These are phyloP conservation scores for Dendrobium huoshanense DNA, from an alignment of 106 monocot species.

Conservation along the genomic window DNA sequence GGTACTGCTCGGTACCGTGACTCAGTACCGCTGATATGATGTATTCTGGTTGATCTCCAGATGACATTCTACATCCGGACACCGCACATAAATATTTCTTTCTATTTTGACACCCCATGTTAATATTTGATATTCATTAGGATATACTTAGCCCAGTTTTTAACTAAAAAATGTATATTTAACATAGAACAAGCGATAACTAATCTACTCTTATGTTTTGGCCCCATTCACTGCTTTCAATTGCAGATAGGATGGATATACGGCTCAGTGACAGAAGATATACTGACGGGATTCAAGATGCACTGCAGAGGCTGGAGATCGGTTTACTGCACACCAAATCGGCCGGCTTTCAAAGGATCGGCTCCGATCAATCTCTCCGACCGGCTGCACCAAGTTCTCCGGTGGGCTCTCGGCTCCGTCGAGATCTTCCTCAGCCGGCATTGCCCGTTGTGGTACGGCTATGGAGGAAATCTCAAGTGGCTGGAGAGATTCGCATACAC, in stretches of 20 bases:
- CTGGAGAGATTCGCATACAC: slow-evolving; percentile 79
- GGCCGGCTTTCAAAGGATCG: slow-evolving; percentile 89
- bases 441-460: slow-evolving; percentile 92
- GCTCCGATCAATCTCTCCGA: slow-evolving; percentile 93
- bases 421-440: slow-evolving; percentile 96
- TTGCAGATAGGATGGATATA: slow-evolving; percentile 95
- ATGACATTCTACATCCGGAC: too few species aligned
- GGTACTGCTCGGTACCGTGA: slow-evolving; percentile 22
- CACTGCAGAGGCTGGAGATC: slow-evolving; percentile 95
- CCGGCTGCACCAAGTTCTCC: slow-evolving; percentile 76
- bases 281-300: slow-evolving; percentile 97
- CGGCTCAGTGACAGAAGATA: slow-evolving; percentile 89
- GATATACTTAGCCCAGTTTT: too few species aligned
- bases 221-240: background rate
- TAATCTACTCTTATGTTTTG: too few species aligned
- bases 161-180: too few species aligned
- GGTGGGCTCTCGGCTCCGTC: slow-evolving; percentile 94
- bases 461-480: slow-evolving; percentile 82
- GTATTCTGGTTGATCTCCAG: too few species aligned
- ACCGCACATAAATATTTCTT: too few species aligned
- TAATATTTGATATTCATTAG: too few species aligned
- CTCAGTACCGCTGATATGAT: too few species aligned
- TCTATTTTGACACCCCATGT: too few species aligned
- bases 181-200: too few species aligned
- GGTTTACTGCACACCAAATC: slow-evolving; percentile 66